Percentiles rank a stretch among this genome's conserved stretches.
Conservation (phyloP, 2,329 filamentous ascomycete species). For the Hymenoscyphus fructigenus region DNA sequence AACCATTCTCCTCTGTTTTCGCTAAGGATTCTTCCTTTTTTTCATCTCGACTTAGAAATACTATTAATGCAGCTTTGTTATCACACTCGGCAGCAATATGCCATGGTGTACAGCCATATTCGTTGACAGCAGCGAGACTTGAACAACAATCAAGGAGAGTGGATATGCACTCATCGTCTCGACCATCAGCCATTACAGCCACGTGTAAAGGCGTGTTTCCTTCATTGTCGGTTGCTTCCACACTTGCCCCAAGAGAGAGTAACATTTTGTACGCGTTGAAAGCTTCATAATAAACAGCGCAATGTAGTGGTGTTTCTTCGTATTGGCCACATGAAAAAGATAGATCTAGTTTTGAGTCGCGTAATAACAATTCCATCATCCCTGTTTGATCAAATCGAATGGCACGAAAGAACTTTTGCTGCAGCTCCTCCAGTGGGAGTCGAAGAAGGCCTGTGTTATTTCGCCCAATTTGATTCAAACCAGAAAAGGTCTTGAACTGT, state of each 20-base stretch:
- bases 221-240: background rate
- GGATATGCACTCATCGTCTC: background rate
- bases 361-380: background rate
- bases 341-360: background rate
- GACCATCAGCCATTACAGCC: background rate
- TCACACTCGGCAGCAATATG: background rate
- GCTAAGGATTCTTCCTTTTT: background rate
- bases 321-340: background rate
- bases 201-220: conserved; percentile 1
- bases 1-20: background rate
- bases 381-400: background rate
- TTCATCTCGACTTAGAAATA: background rate
- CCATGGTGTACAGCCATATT: background rate
- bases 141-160: conserved; percentile 4
- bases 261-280: background rate
- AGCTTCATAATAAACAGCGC: background rate
- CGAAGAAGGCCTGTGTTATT: background rate
- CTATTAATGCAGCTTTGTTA: background rate
- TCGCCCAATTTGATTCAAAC: too few species aligned
- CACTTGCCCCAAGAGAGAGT: background rate
- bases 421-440: background rate
- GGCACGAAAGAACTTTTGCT: background rate
- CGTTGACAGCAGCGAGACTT: background rate
- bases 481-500: background rate
- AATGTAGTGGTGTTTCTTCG: background rate